These are phyloP conservation scores for Mallotus nudiflorus DNA, from an alignment of 345 rosid species.

Conservation along the genomic window DNA sequence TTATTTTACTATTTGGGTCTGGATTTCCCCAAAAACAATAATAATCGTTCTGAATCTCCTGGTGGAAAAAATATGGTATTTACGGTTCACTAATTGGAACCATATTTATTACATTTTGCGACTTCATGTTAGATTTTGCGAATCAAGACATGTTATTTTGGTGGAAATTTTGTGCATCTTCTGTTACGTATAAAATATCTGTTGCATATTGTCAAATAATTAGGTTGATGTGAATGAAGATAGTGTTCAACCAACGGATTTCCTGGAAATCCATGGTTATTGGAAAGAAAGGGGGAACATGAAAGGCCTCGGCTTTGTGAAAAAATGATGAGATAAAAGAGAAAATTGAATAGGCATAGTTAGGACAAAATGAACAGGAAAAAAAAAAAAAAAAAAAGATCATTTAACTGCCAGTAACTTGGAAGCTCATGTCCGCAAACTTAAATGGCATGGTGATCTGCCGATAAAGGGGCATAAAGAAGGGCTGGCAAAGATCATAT, in stretches of 20 bases:
- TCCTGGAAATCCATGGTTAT: not conserved
- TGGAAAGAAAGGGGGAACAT: not conserved
- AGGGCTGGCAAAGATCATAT: too few relatives aligned
- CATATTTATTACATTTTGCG: conserved; percentile 2
- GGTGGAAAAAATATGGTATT: conserved; percentile 7
- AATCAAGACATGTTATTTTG: not conserved
- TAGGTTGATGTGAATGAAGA: not conserved
- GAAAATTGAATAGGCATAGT: not conserved
- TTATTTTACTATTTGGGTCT: conserved; percentile 5
- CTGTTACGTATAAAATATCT: not conserved
- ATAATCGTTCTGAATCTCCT: conserved; percentile 16
- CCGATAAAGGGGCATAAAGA: too few relatives aligned
- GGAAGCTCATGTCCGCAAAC: too few relatives aligned
- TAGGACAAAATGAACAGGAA: not conserved
- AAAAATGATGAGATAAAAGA: too few relatives aligned
- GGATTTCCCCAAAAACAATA: conserved; percentile 32
- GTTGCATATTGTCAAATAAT: not conserved
- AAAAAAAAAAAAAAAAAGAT: too few relatives aligned
- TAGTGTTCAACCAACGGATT: not conserved
- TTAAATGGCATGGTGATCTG: too few relatives aligned
- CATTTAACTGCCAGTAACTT: too few relatives aligned
- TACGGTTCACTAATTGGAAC: conserved; percentile 2
- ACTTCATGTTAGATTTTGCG: not conserved
- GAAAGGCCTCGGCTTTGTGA: not conserved
- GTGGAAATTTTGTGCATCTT: not conserved